phyloP scores from a whole-genome alignment of 495 filamentous ascomycete genomes.

The Penicillium daleae region DNA sequence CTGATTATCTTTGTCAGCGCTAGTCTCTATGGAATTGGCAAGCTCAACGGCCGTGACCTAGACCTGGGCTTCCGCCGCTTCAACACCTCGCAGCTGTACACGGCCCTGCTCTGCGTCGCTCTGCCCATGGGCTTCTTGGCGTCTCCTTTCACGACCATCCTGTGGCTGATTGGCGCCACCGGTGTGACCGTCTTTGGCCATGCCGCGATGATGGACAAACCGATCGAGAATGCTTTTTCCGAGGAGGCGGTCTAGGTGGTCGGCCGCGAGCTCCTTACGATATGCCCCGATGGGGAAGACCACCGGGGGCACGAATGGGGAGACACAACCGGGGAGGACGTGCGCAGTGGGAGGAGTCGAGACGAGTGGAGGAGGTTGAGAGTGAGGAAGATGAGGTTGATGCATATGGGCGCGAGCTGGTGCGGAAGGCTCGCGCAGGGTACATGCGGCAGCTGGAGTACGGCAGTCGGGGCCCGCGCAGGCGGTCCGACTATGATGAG shows the following conservation, averaged over 20 bases:
- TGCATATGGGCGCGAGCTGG: constrained; percentile 57
- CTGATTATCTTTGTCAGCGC: constrained; percentile 84
- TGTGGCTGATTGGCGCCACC: constrained; percentile 95
- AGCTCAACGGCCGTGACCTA: constrained; percentile 83
- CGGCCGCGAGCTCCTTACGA: constrained; percentile 98
- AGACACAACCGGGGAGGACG: constrained; percentile 58
- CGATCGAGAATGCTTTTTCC: constrained; percentile 99
- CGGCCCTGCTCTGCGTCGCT: constrained; percentile 75
- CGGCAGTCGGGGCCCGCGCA: constrained; percentile 41
- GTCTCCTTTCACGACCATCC: constrained; percentile 75
- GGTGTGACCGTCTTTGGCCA: constrained; percentile 93
- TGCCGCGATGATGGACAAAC: constrained; percentile 95
- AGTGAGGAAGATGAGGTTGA: constrained; percentile 64
- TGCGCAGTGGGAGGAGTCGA: constrained; percentile 56
- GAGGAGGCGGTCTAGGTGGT: constrained; percentile 99
- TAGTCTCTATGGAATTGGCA: constrained; percentile 88
- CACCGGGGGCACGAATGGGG: constrained; percentile 79
- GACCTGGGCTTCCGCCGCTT: constrained; percentile 79
- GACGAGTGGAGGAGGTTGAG: constrained; percentile 71
- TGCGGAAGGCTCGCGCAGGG: constrained; percentile 30
- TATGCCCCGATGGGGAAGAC: constrained; percentile 98
- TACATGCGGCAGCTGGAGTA: constrained; percentile 35
- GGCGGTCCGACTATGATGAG: constrained; percentile 53
- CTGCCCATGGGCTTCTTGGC: constrained; percentile 84
- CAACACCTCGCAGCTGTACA: constrained; percentile 95